Evolutionary conservation across 305 asterid genomes (phyloP), one percentile per base, ranked within the genome.

Genomic region (Fraxinus paxiana): DNA sequence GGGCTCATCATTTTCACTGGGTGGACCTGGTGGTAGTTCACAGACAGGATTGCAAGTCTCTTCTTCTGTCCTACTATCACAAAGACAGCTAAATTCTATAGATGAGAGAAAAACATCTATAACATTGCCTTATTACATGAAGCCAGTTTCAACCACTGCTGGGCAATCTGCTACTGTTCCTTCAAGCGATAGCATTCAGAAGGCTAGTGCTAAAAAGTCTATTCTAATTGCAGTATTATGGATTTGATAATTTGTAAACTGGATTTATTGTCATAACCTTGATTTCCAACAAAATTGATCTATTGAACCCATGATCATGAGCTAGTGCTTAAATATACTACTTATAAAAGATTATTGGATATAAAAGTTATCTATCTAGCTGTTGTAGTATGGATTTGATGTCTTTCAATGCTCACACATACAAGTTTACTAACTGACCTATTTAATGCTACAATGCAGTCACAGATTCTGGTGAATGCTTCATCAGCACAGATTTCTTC

Each of bases 31-130:
- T 77, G 89, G 89, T 77, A 81, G 85, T 72, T 35, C 90, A 35
- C 99, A 87, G 79, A 78, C 90, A 76, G 92, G 89, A 34, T 80
- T 74, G 81, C 94, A 87, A 81, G 87, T 84, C 43, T 82, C 97
- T 76, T 85, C 98, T 81, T 87, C 92, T 6, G 77, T 86, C 61
- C 96, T 85, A 83, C 90, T 84, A 73, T 87, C 92, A 8, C 95
- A 85, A 79, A 93, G 98, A 83, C 87, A 81, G 37, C 85, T 86
- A 33, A 91, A 82, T 85, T 80, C 92, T 46, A 81, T 87, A 59
- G 98, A 94, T 78, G 99, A 94, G 83, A 90, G 96, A 88, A 94
- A 89, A 87, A 72, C 90, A 13, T 61, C 95, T 81, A 81, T 78
- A 20, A 30, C 85, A 51, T 83, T 83, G 15, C 80, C 96, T 61